Conservation (phyloP, 352 stramenopile species). For the Globisporangium viniferum region DNA sequence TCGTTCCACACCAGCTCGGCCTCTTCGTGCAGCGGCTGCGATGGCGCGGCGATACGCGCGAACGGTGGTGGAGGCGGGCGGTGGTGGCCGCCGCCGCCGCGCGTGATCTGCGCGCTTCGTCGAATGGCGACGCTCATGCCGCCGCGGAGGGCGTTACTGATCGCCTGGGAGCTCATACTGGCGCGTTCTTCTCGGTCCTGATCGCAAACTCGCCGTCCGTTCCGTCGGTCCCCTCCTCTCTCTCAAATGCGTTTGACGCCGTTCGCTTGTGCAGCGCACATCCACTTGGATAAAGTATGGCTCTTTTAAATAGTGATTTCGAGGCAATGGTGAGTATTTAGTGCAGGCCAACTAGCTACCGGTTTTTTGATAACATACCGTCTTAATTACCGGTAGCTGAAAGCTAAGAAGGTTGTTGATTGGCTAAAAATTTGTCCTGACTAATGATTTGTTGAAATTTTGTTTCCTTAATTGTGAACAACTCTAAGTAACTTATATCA, state of each 20-base stretch:
- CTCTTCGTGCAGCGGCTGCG: constrained; percentile 71
- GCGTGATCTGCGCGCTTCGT: constrained; percentile 49
- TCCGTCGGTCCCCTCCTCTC: background rate
- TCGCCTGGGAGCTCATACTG: constrained; percentile 58
- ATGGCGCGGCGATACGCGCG: constrained; percentile 59
- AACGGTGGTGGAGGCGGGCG: constrained; percentile 77
- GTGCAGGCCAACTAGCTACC: background rate
- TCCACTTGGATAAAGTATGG: background rate
- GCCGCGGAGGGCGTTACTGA: constrained; percentile 58
- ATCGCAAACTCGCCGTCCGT: constrained; percentile 5
- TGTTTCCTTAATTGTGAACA: background rate
- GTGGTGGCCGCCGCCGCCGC: constrained; percentile 43
- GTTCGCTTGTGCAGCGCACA: background rate
- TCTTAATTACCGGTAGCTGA: background rate
- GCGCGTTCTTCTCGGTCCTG: constrained; percentile 2
- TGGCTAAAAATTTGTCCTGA: background rate
- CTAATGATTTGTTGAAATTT: background rate
- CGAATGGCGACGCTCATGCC: constrained; percentile 53
- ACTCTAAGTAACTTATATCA: background rate
- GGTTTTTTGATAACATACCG: background rate
- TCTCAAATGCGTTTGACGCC: constrained; percentile 3
- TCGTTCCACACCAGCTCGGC: constrained; percentile 87
- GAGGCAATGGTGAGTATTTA: background rate
- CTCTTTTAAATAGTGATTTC: background rate
- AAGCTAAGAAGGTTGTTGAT: background rate